Base-by-base conservation (phyloP, 2,329 filamentous ascomycete genomes). In the Cercospora janseana region DNA sequence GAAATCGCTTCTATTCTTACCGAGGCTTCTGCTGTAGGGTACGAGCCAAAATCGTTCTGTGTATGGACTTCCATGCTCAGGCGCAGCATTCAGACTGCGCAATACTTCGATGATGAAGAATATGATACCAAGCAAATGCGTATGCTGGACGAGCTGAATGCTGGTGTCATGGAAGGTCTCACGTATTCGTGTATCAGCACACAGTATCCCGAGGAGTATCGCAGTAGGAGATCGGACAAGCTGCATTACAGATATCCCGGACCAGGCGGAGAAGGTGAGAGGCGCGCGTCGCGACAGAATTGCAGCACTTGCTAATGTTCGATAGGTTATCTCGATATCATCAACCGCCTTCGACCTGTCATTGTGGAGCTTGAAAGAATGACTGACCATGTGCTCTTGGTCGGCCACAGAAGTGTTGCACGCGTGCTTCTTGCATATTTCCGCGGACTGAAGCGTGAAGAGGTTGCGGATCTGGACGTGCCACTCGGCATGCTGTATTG, bases 21-120 rank as follows among this genome's bases (percentile, higher is more conserved):
- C 16, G 55, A 57, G 7, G 52, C 47, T 12, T 51, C 54, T n/a
- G 54, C 57, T 20, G 49, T 58, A 83, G 23, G 23, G 80, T 87
- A 63, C 44, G 54, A 63, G 48, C 57, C 61, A 10, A 95, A 95
- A 74, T 89, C 89, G 66, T 97, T 96, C 67, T 98, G 93, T 69
- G 88, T 98, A 12, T 98, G 93, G 93, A 96, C 92, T 0, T 95
- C 88, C 2, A 97, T 97, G 92, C 80, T 98, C 56, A 86, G 87
- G 66, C 87, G 93, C 57, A 90, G 88, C 53, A 85, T 93, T 43
- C 83, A 95, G 65, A 94, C 91, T 0, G 90, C 87, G 0, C 83
- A 93, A 57, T 86, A 87, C 68, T 98, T 97, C 68, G 87, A 95
- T 60, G 93, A 97, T 58, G 92, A 97, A 16, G 88, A 95, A 46